Percentiles rank a stretch among this genome's conserved stretches.
Conservation (phyloP, 163 green algal species). For the Chlamydomonas reinhardtii region DNA sequence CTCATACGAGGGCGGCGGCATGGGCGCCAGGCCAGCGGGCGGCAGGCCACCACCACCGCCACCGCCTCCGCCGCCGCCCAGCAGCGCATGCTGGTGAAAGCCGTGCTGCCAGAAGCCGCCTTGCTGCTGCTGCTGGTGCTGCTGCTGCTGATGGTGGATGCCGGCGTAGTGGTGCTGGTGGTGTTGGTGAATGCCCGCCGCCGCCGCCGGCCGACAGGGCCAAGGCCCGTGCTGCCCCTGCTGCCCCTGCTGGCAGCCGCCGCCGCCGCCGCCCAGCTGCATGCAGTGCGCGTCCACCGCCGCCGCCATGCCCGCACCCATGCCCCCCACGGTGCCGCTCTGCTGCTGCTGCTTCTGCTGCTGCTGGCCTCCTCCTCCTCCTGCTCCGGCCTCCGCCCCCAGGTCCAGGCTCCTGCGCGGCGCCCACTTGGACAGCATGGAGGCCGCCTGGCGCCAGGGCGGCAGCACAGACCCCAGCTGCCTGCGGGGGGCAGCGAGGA, state of each 20-base stretch:
- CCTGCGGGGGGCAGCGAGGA: not conserved
- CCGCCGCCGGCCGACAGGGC: not conserved
- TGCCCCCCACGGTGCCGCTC: no score
- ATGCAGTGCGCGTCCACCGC: not conserved
- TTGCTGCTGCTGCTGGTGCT: slow-evolving; percentile 1
- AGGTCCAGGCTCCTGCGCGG: slow-evolving; percentile 55
- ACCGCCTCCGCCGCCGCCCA: no score
- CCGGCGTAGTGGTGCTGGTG: not conserved
- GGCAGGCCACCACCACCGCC: no score
- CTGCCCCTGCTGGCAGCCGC: not conserved
- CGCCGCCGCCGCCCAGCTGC: not conserved
- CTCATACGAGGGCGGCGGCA: not conserved
- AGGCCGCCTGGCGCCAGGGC: slow-evolving; percentile 66
- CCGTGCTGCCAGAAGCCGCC: no score
- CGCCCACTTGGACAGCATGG: slow-evolving; percentile 73
- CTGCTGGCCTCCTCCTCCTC: no score
- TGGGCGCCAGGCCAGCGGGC: not conserved
- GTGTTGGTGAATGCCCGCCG: not conserved
- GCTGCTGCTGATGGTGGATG: not conserved
- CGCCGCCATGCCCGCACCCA: not conserved
- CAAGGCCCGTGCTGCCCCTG: not conserved
- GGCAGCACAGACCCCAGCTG: slow-evolving; percentile 56
- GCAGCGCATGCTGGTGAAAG: no score
- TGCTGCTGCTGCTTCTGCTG: no score
- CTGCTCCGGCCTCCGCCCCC: not conserved